Evolutionary conservation across 2,329 filamentous ascomycete species (phyloP), one percentile per base, ranked within the genome.

Genomic region (Paecilomyces sp.): DNA sequence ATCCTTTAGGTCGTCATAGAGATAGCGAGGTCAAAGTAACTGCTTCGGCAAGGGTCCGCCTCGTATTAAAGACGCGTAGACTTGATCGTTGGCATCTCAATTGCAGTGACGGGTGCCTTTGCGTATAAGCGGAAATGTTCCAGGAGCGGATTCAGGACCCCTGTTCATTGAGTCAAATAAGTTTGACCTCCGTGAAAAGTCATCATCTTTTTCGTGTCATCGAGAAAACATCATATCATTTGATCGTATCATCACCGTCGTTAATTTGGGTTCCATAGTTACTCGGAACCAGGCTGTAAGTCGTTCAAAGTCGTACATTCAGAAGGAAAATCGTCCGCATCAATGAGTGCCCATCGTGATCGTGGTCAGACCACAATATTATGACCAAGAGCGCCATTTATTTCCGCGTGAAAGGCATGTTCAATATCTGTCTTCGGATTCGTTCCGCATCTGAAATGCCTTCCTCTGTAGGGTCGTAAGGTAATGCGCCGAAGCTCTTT

Each of bases 391-490:
- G 53, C 30, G 47, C 58, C 36, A 41, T 36, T 25, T 67, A 65
- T 61, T 67, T 65, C 64, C 63, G 67, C 63, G 64, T 70, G 47
- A 64, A 70, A 58, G 72, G 65, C 68, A 73, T 69, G 60, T 73
- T 75, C 61, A 75, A 58, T 31, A 75, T 75, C 62, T 76, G 72
- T 58, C 74, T 67, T 41, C 72, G 71, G 54, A 76, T 76, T 8
- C 73, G 69, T 61, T 76, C 72, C 22, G 72, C 74, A 63, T 76
- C 73, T 9, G 72, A 72, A 54, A 75, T 66, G 30, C 72, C 73
- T 57, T 68, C 65, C 60, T 74, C 73, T 3, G 67, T 70, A 3
- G 72, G 66, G 54, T 75, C 68, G 56, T 70, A 72, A 9, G 71
- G 68, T 18, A 67, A 61, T 31, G 61, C 57, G 5, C 25, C 64